Percentiles rank a stretch among this genome's conserved stretches.
Conservation (phyloP, 2,329 filamentous ascomycete genomes). For the Phyllosticta citriasiana region DNA sequence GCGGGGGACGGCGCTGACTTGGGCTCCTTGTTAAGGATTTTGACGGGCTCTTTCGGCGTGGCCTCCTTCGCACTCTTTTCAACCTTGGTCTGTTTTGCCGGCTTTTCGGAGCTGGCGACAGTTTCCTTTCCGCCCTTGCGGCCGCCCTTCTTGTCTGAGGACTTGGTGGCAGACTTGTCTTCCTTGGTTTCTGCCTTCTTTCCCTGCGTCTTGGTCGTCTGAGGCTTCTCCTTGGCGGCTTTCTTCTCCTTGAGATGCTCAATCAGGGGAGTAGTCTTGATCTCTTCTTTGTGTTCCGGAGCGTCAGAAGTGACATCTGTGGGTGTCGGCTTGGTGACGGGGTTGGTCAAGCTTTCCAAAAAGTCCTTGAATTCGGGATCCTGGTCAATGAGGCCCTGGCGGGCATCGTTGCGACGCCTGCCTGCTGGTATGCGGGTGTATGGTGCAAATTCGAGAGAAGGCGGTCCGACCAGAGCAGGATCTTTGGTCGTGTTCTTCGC, state of each 20-base stretch:
- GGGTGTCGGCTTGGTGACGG: slow-evolving; percentile 45
- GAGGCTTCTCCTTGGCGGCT: slow-evolving; percentile 54
- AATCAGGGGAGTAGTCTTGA: slow-evolving; percentile 78
- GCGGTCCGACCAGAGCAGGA: slow-evolving; percentile 64
- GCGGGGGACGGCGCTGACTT: slow-evolving; percentile 21
- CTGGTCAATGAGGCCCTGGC: slow-evolving; percentile 92
- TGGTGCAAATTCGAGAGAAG: slow-evolving; percentile 69
- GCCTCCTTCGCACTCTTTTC: slow-evolving; percentile 55
- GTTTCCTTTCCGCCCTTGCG: slow-evolving; percentile 26
- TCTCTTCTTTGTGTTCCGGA: slow-evolving; percentile 44
- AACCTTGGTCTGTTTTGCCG: slow-evolving; percentile 24
- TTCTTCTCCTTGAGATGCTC: slow-evolving; percentile 90
- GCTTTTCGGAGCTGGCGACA: slow-evolving; percentile 25
- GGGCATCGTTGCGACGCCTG: slow-evolving; percentile 67
- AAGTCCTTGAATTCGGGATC: slow-evolving; percentile 94
- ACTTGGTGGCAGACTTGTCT: slow-evolving; percentile 37
- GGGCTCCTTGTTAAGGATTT: slow-evolving; percentile 40
- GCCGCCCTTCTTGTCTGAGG: slow-evolving; percentile 27
- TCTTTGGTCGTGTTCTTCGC: slow-evolving; percentile 66
- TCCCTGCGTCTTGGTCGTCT: slow-evolving; percentile 33
- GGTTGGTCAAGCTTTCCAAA: slow-evolving; percentile 75
- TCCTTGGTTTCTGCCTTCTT: slow-evolving; percentile 55
- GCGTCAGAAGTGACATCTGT: slow-evolving; percentile 41
- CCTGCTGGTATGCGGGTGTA: slow-evolving; percentile 73
- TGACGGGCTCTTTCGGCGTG: slow-evolving; percentile 47